These are phyloP conservation scores for Beta lomatogona DNA, from an alignment of 179 eudicot genomes.

Conservation along the genomic window DNA sequence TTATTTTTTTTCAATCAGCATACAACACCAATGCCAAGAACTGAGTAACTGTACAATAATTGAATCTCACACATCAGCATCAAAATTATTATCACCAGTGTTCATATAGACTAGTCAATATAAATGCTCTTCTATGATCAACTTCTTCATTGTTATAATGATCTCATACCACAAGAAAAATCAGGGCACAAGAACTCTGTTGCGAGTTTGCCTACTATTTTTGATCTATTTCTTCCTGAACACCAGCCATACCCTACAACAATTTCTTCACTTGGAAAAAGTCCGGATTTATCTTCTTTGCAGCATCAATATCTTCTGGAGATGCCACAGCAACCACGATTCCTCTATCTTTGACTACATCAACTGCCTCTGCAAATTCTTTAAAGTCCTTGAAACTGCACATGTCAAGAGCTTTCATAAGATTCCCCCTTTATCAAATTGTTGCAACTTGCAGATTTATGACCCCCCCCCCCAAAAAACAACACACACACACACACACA, in stretches of 20 bases:
- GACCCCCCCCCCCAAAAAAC: too few species aligned
- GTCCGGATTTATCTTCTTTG: conserved; percentile 57
- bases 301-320: conserved; percentile 82
- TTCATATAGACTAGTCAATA: neutral
- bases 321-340: conserved; percentile 92
- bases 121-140: neutral
- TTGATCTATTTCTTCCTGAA: neutral
- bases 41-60: neutral
- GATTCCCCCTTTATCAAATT: neutral
- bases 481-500: too few species aligned
- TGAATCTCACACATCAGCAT: neutral
- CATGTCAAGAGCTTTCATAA: conserved; percentile 4
- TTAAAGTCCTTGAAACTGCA: conserved; percentile 79
- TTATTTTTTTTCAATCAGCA: neutral
- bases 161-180: conserved; percentile 6
- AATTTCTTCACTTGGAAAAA: conserved; percentile 75
- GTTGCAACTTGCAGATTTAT: neutral
- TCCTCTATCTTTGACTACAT: conserved; percentile 79
- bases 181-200: neutral
- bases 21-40: neutral
- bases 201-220: neutral
- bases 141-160: neutral
- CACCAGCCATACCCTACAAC: conserved; percentile 34
- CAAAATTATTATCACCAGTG: neutral
- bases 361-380: conserved; percentile 77